Base-by-base conservation (phyloP, 2,329 filamentous ascomycete genomes). In the Talaromyces sp. region DNA sequence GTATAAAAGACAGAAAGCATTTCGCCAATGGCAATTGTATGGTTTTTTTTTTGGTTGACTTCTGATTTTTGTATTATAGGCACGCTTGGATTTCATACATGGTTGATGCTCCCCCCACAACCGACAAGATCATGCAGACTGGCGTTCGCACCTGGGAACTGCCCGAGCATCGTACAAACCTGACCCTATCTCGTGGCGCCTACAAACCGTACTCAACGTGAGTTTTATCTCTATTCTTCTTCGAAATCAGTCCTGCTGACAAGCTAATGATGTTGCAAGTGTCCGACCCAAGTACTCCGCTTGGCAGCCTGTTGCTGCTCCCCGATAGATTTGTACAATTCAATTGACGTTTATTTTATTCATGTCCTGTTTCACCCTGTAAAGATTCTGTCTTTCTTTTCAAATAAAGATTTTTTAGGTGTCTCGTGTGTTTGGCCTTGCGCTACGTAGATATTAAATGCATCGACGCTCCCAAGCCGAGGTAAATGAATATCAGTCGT, bases 171-270 rank as follows among this genome's bases (percentile, higher is more conserved):
- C 80, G 87, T 64, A 87, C 89, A 64, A 94, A 91, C 75, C 80
- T 86, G 68, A 97, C 94, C 29, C 79, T 82, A 70, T 88, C 84
- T 63, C 85, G 89, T 64, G 91, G 84, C 61, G 92, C 92, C 46
- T 99, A 88, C 82, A 95, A 90, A 82, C 86, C 94, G 35, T 99
- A 97, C 79, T 96, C 82, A 80, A 99, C 94, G 92, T 97, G 78
- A 76, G 92, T 87, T 19, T 43, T 32, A 27, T 11, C 12, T 8
- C n/a, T n/a, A n/a, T n/a, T n/a, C n/a, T n/a, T n/a, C 11, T 50
- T 24, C 12, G 10, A 17, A 14, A 7, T 17, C 19, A 29, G 27
- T 2, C 27, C 9, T 19, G 14, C 24, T 31, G 26, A 55, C 29
- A 41, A 19, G 19, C 43, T 46, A 21, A 54, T 14, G 14, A 29